These are phyloP conservation scores for Starmerella etchellsii DNA, from an alignment of 805 yeast species.

Conservation along the genomic window DNA sequence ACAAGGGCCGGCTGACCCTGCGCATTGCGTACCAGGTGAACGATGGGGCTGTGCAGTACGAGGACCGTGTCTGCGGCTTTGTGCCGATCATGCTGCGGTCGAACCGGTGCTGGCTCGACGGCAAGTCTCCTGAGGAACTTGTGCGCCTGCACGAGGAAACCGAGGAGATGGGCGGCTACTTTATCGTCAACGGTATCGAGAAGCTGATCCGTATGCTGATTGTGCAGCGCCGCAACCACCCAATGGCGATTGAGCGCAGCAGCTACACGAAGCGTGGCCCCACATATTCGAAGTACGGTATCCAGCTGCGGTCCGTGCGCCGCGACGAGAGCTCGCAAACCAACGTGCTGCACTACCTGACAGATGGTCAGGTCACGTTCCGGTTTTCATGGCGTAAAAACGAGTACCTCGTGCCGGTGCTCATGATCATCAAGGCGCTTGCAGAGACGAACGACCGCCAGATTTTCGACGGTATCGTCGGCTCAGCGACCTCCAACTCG, in stretches of 20 bases:
- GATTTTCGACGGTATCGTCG: slow-evolving; percentile 91
- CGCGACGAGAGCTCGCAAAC: slow-evolving; percentile 98
- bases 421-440: slow-evolving; percentile 83
- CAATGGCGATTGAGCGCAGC: slow-evolving; percentile 94
- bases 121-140: slow-evolving; percentile 67
- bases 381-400: slow-evolving; percentile 95
- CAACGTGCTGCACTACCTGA: slow-evolving; percentile 88
- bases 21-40: slow-evolving; percentile 79
- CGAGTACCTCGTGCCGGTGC: slow-evolving; percentile 85
- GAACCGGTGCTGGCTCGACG: slow-evolving; percentile 83
- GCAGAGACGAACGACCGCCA: slow-evolving; percentile 86
- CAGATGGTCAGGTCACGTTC: slow-evolving; percentile 92
- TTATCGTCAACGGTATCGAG: slow-evolving; percentile 92
- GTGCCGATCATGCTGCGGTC: slow-evolving; percentile 84
- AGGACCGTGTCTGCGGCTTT: slow-evolving; percentile 80
- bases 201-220: slow-evolving; percentile 92
- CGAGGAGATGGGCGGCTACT: slow-evolving; percentile 95
- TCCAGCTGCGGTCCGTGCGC: slow-evolving; percentile 85
- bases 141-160: slow-evolving; percentile 74
- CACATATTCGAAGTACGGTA: slow-evolving; percentile 75
- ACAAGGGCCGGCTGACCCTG: slow-evolving; percentile 63
- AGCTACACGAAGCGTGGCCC: slow-evolving; percentile 92
- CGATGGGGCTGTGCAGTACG: slow-evolving; percentile 67
- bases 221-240: slow-evolving; percentile 94
- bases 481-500: slow-evolving; percentile 73